Evolutionary conservation across 768 basidiomycete species (phyloP).

Genomic region (Mycena amicta): DNA sequence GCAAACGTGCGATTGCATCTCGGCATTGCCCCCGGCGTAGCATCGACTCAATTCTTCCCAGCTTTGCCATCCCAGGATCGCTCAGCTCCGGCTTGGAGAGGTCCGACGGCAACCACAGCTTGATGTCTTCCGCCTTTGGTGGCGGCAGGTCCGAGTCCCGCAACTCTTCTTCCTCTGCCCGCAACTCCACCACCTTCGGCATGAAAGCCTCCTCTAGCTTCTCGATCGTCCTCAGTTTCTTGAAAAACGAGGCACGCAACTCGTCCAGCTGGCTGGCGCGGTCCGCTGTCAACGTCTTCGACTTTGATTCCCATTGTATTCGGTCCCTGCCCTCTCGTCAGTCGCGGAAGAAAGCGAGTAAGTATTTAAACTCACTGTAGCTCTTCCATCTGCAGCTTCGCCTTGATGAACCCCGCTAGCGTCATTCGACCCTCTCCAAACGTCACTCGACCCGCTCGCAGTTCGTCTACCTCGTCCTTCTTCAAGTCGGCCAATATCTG

Average conservation of each 20-base stretch:
- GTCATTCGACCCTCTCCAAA: background rate
- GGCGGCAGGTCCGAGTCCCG: background rate
- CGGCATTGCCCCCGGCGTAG: conserved; percentile 3
- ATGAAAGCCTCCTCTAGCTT: background rate
- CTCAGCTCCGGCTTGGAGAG: background rate
- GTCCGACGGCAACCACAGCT: conserved; percentile 13
- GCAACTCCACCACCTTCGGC: conserved; percentile 1
- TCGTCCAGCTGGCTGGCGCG: conserved; percentile 1
- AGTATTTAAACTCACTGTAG: background rate
- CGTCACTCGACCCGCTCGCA: background rate
- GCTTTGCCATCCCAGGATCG: background rate
- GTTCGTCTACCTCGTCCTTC: background rate
- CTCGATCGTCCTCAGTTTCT: conserved; percentile 5
- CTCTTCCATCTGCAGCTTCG: conserved; percentile 1
- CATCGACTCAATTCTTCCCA: background rate
- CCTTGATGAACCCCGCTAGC: background rate
- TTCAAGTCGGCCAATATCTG: background rate
- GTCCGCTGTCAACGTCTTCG: background rate
- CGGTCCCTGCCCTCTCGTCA: background rate
- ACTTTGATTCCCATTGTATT: background rate
- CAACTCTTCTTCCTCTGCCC: conserved; percentile 6
- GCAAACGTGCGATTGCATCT: background rate
- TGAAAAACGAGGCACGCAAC: background rate
- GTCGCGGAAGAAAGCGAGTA: background rate
- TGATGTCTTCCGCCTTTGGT: conserved; percentile 7